Base-by-base conservation (phyloP, 176 grass and related monocot genomes). In the Triticum timopheevii region DNA sequence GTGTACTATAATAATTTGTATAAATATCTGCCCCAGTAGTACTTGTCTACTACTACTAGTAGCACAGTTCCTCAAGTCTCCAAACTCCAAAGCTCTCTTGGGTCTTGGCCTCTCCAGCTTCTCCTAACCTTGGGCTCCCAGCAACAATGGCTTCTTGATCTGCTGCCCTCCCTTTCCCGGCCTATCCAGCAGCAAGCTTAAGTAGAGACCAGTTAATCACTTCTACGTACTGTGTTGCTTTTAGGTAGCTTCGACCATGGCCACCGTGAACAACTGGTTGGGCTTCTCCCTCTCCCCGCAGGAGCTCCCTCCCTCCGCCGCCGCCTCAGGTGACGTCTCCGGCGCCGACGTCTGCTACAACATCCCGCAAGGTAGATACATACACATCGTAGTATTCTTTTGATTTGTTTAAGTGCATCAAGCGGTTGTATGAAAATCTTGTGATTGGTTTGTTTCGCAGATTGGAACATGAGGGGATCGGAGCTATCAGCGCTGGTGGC, bases 211-310 rank as follows among this genome's bases (percentile, higher is more conserved):
- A 54, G 34, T 50, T 80, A 90, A 83, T 87, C 39, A 23, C 80
- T 42, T 65, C 31, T 13, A 19, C 44, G 5, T 85, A 59, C 56
- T 59, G 56, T 59, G 2, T 73, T 65, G 10, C 62, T 34, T 77
- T 74, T 50, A 77, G 72, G 31, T 23, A 30, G 49, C n/a, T 31
- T 87, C 82, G 33, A 40, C 61, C 83, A 98, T 98, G 93, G 93
- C 84, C 19, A 84, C 96, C 22, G 83, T 98, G 76, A 98, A 98
- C 90, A 95, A 98, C 92, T 96, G 96, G 96, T 84, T 98, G 82
- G 96, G 56, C 25, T 98, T 98, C 88, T 98, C 96, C 38, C 93
- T 98, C 69, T 94, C 89, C n/a, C 92, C 82, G 10, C 96, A 98
- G 84, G 96, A 98, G 74, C 90, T 95, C 7, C 90, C 88, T 34